Percentiles rank a stretch among this genome's conserved stretches.
These are phyloP conservation scores for Malassezia yamatoensis DNA, from an alignment of 1,284 basidiomycete species.

Conservation along the genomic window DNA sequence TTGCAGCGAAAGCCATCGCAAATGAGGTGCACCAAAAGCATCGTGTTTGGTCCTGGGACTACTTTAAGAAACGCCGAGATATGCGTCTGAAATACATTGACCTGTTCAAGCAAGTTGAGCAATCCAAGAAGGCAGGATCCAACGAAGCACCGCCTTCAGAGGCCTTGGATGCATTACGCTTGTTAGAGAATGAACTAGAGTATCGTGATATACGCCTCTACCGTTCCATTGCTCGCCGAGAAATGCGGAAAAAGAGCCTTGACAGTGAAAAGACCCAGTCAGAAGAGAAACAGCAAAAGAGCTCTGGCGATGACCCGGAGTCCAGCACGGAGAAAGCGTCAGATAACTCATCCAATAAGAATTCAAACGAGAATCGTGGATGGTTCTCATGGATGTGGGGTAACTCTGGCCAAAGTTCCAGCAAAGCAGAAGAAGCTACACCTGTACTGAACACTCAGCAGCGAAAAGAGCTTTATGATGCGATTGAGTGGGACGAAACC, in stretches of 20 bases:
- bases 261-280: not conserved
- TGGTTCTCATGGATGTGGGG: conserved; percentile 47
- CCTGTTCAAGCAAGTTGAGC: conserved; percentile 68
- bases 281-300: not conserved
- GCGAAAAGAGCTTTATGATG: conserved; percentile 80
- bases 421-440: conserved; percentile 21
- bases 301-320: too few relatives aligned
- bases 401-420: conserved; percentile 7
- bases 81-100: conserved; percentile 72
- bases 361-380: conserved; percentile 19
- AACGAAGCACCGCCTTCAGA: conserved; percentile 22
- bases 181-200: conserved; percentile 69
- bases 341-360: not conserved
- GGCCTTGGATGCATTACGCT: conserved; percentile 51
- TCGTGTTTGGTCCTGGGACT: conserved; percentile 81
- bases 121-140: conserved; percentile 5
- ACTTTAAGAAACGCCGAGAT: conserved; percentile 78
- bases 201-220: conserved; percentile 98
- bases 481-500: conserved; percentile 72
- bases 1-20: conserved; percentile 71
- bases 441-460: conserved; percentile 80
- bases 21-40: conserved; percentile 76
- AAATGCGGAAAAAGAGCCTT: conserved; percentile 66
- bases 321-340: not conserved
- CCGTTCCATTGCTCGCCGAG: conserved; percentile 83